Conservation (phyloP, 2,329 filamentous ascomycete genomes). For the Sporothrix brunneoviolacea region DNA sequence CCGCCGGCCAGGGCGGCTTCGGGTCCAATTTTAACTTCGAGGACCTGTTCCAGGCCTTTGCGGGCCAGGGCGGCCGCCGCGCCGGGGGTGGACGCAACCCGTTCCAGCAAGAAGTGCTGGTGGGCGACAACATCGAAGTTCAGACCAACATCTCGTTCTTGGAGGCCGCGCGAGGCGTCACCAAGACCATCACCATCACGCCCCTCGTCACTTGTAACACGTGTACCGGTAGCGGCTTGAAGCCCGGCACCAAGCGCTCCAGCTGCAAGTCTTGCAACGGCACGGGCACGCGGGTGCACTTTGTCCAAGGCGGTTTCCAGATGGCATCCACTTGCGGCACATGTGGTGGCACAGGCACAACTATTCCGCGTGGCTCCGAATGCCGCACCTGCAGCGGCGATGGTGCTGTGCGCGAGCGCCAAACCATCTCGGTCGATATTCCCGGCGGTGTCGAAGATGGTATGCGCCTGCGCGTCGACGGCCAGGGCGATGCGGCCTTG, state of each 20-base stretch:
- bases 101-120: constrained; percentile 71
- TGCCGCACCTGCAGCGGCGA: constrained; percentile 75
- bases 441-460: constrained; percentile 94
- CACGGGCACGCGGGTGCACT: constrained; percentile 78
- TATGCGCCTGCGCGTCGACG: constrained; percentile 79
- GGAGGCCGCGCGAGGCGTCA: constrained; percentile 88
- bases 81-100: constrained; percentile 50
- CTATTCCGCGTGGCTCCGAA: constrained; percentile 71
- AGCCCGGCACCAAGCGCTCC: constrained; percentile 65
- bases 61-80: constrained; percentile 49
- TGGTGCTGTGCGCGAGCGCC: constrained; percentile 75
- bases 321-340: constrained; percentile 82
- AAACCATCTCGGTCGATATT: constrained; percentile 83
- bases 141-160: constrained; percentile 90
- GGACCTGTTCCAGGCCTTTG: constrained; percentile 86
- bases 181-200: constrained; percentile 80
- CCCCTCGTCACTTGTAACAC: constrained; percentile 76
- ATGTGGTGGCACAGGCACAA: constrained; percentile 72
- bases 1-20: constrained; percentile 60
- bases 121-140: constrained; percentile 95
- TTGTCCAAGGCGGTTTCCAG: constrained; percentile 90
- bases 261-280: constrained; percentile 78
- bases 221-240: constrained; percentile 78
- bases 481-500: constrained; percentile 79
- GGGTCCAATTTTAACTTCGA: constrained; percentile 89